These are phyloP conservation scores for Geotrichum cucujoidarum DNA, from an alignment of 1,139 yeast genomes.

Conservation along the genomic window DNA sequence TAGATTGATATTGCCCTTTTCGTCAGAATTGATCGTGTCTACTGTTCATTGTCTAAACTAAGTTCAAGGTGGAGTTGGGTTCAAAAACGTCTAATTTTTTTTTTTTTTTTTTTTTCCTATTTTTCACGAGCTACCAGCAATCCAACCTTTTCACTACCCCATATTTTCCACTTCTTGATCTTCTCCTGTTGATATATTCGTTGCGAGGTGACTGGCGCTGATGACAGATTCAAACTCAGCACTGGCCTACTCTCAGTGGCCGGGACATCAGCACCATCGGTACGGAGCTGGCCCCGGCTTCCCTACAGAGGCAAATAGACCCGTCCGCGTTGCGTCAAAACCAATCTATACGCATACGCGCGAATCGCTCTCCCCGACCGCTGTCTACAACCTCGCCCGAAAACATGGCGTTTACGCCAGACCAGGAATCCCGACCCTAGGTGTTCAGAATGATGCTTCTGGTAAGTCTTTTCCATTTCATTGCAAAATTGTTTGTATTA, in stretches of 20 bases:
- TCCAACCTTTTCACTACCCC: not conserved
- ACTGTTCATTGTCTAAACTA: too few relatives aligned
- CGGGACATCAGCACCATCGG: not conserved
- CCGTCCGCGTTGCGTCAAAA: not conserved
- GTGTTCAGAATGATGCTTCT: constrained; percentile 48
- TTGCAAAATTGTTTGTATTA: not conserved
- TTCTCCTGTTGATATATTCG: not conserved
- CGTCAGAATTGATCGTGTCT: too few relatives aligned
- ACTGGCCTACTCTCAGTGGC: not conserved
- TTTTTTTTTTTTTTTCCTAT: too few relatives aligned
- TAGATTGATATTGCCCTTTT: too few relatives aligned
- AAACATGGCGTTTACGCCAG: constrained; percentile 68
- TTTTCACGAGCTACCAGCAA: too few relatives aligned
- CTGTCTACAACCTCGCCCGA: constrained; percentile 69
- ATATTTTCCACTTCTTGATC: not conserved
- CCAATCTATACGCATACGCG: not conserved
- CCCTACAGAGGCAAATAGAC: not conserved
- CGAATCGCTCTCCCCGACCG: constrained; percentile 32
- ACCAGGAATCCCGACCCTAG: constrained; percentile 65
- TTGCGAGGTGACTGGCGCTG: too few relatives aligned
- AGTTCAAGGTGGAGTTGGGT: too few relatives aligned
- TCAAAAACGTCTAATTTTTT: too few relatives aligned
- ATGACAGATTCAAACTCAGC: not conserved
- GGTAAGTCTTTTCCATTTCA: too few relatives aligned
- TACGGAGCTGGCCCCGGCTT: too few relatives aligned